Evolutionary conservation across 2,329 filamentous ascomycete species (phyloP), one percentile per base, ranked within the genome.

Genomic region (Cadophora gregata): DNA sequence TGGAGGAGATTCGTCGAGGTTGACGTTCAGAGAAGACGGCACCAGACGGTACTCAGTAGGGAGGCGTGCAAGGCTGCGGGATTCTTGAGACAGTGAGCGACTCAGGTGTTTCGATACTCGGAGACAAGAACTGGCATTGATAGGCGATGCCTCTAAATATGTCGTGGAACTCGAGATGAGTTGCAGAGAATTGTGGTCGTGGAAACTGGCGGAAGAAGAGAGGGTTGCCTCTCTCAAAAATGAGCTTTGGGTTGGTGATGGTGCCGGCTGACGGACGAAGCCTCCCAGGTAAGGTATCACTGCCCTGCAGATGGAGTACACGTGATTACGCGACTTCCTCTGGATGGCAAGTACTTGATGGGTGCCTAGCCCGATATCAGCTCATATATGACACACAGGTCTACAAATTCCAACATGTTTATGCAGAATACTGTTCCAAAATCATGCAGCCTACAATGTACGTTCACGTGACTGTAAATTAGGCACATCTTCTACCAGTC

Each of bases 11-110:
- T 59, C 67, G 68, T 74, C 62, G 74, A 73, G 69, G 69, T 74
- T 70, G 70, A 72, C 70, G 69, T 61, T n/a, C 66, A 50, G 59
- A 62, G 36, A n/a, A 48, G 45, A n/a, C n/a, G n/a, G n/a, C n/a
- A n/a, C n/a, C n/a, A n/a, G 45, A 27, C 38, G 45, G 63, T 71
- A 73, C 69, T 72, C 70, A 69, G 66, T 65, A 70, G 67, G 66
- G 72, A 69, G 72, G 71, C 74, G 38, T 72, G 72, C 70, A 64
- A 75, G 74, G 74, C 73, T 74, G 70, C 62, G 62, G 33, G 31
- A 42, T 42, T 61, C n/a, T 59, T 59, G 62, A 47, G 45, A 61
- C 36, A 16, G 58, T 38, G 10, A 24, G 64, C 62, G 62, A 64
- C 60, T 64, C 64, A 68, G 67, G 36, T 51, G 16, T 51, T 47